Evolutionary conservation across 306 rosid species (phyloP).

Genomic region (Dryas alaskensis): DNA sequence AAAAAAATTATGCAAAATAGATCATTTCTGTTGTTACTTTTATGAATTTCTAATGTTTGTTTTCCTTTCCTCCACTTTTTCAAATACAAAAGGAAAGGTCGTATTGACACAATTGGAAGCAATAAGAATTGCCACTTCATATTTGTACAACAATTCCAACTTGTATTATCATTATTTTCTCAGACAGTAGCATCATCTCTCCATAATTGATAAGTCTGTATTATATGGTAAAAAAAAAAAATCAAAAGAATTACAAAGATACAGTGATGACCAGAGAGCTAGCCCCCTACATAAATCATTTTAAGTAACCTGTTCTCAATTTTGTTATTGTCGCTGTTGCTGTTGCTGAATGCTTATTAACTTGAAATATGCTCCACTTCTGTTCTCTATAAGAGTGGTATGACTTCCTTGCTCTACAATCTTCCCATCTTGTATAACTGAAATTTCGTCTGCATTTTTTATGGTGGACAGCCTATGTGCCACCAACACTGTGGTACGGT

Average conservation of each 20-base stretch:
- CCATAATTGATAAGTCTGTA: slow-evolving; percentile 1
- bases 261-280: neutral
- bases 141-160: slow-evolving; percentile 5
- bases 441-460: slow-evolving; percentile 81
- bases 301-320: slow-evolving; percentile 22
- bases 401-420: slow-evolving; percentile 91
- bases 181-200: slow-evolving; percentile 1
- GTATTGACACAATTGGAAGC: neutral
- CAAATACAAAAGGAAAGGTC: neutral
- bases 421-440: slow-evolving; percentile 85
- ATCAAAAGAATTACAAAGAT: slow-evolving; percentile 14
- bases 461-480: slow-evolving; percentile 93
- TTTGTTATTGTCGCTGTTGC: slow-evolving; percentile 39
- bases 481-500: slow-evolving; percentile 83
- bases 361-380: slow-evolving; percentile 75
- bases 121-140: neutral
- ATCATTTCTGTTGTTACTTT: neutral
- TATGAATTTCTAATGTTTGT: neutral
- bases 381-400: slow-evolving; percentile 66
- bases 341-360: slow-evolving; percentile 81
- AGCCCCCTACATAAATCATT: slow-evolving; percentile 12
- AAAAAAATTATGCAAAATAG: neutral
- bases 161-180: slow-evolving; percentile 22
- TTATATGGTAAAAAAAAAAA: slow-evolving; percentile 7
- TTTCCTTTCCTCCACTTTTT: neutral